phyloP scores from a whole-genome alignment of 2,329 filamentous ascomycete genomes.

The Colletotrichum karsti region DNA sequence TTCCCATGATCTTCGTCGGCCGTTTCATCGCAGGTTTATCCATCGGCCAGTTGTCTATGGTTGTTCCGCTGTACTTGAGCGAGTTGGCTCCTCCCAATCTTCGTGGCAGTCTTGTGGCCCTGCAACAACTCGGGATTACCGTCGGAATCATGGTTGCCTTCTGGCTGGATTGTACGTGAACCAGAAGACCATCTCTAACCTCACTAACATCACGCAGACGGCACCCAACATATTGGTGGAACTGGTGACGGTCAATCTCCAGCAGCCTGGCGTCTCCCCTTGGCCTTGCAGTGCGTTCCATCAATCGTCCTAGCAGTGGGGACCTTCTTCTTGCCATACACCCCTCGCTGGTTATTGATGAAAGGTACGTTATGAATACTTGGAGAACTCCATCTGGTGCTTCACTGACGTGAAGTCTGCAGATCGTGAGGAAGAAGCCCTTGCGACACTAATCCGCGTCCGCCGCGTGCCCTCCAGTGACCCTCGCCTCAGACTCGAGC shows the following conservation, averaged over 20 bases:
- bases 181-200: fast-evolving
- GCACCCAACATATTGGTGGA: constrained; percentile 51
- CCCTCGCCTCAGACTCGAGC: constrained; percentile 38
- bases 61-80: constrained; percentile 51
- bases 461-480: constrained; percentile 42
- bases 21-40: constrained; percentile 14
- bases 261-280: constrained; percentile 55
- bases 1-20: constrained; percentile 46
- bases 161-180: constrained; percentile 44
- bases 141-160: constrained; percentile 52
- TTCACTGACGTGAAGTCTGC: not conserved
- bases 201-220: constrained; percentile 30
- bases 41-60: constrained; percentile 9
- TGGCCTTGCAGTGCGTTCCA: constrained; percentile 55
- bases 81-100: constrained; percentile 58
- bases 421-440: constrained; percentile 39
- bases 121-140: constrained; percentile 52
- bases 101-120: constrained; percentile 55
- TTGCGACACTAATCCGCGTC: constrained; percentile 39
- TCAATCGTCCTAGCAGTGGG: constrained; percentile 62
- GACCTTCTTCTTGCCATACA: constrained; percentile 60
- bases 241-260: constrained; percentile 52
- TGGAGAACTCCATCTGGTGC: not conserved
- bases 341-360: constrained; percentile 44
- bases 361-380: constrained; percentile 4